Evolutionary conservation across 768 basidiomycete species (phyloP).

Genomic region (Neoboletus brunneissimus): DNA sequence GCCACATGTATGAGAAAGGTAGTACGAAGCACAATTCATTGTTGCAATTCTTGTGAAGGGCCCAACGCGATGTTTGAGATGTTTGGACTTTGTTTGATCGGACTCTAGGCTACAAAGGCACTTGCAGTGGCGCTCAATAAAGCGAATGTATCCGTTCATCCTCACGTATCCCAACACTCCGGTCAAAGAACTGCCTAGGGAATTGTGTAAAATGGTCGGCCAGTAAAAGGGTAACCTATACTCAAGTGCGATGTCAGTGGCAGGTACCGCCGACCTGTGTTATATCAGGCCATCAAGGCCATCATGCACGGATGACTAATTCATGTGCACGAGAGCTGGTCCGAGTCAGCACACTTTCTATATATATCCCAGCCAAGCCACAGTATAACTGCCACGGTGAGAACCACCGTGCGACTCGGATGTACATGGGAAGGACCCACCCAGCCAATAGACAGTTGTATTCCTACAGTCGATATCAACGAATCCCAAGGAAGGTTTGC

Average conservation of each 20-base stretch:
- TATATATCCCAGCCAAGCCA: neutral
- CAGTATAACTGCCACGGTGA: neutral
- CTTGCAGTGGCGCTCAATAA: no score
- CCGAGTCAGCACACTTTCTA: neutral
- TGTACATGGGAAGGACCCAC: neutral
- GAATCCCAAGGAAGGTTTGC: neutral
- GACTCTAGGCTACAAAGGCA: neutral
- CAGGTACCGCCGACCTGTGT: no score
- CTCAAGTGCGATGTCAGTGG: neutral
- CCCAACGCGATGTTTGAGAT: neutral
- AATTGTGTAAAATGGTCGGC: neutral
- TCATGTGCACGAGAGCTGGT: neutral
- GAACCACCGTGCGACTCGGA: neutral
- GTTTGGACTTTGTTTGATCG: neutral
- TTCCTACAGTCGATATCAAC: neutral
- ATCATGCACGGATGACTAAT: neutral
- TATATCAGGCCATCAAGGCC: neutral
- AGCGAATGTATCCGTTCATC: no score
- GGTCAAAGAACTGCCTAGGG: neutral
- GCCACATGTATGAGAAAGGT: neutral
- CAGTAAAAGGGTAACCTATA: neutral
- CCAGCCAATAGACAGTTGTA: neutral
- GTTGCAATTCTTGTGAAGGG: neutral
- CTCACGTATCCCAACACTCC: no score
- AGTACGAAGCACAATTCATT: neutral